Conservation (phyloP, 164 flowering plant genomes). For the Vitis rotundifolia region DNA sequence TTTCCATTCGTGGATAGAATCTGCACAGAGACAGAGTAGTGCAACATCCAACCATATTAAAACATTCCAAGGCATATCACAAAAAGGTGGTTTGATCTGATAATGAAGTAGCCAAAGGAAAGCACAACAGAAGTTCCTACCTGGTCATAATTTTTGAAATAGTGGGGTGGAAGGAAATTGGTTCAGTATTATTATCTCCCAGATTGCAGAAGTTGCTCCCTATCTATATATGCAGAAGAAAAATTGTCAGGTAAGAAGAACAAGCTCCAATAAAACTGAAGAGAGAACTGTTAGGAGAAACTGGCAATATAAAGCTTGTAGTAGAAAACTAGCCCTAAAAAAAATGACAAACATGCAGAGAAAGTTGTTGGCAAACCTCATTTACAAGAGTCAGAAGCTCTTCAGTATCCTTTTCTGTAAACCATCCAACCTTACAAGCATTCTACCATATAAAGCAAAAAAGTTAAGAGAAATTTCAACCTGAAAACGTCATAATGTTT, state of each 20-base stretch:
- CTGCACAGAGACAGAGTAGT: conserved; percentile 32
- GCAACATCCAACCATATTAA: neutral
- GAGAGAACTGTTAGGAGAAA: conserved; percentile 10
- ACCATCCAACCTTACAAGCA: conserved; percentile 79
- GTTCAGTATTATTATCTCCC: conserved; percentile 26
- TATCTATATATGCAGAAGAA: conserved; percentile 36
- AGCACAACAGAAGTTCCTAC: conserved; percentile 31
- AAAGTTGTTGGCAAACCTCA: conserved; percentile 45
- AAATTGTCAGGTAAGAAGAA: neutral
- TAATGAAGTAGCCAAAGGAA: neutral
- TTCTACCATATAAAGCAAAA: conserved; percentile 39
- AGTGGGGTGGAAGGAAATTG: conserved; percentile 18
- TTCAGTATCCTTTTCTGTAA: conserved; percentile 41
- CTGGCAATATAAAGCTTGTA: neutral
- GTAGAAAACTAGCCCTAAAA: too few relatives aligned
- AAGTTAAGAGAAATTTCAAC: neutral
- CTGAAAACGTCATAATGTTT: neutral
- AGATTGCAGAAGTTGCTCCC: conserved; percentile 40
- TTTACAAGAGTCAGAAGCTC: conserved; percentile 53
- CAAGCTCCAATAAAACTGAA: neutral
- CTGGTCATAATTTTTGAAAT: conserved; percentile 56
- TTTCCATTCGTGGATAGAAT: conserved; percentile 64
- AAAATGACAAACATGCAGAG: neutral
- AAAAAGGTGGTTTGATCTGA: neutral
- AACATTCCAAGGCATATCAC: neutral